These are phyloP conservation scores for Botrytis galanthina DNA, from an alignment of 2,329 filamentous ascomycete genomes.

Conservation along the genomic window DNA sequence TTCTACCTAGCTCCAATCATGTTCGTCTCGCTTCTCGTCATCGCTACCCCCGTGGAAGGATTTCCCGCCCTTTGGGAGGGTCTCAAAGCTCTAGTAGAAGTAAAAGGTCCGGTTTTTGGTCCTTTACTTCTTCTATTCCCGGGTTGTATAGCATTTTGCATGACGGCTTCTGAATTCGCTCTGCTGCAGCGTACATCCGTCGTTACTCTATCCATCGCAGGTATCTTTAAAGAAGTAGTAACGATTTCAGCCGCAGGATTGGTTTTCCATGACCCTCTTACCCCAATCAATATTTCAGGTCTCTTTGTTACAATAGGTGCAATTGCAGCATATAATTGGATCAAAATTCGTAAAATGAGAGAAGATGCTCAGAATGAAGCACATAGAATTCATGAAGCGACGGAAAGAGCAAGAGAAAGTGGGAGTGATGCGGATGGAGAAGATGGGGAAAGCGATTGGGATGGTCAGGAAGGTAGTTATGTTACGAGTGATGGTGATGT, in stretches of 20 bases:
- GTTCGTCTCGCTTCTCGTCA: slow-evolving; percentile 77
- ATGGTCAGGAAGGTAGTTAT: slow-evolving; percentile 29
- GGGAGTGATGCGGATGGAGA: slow-evolving; percentile 31
- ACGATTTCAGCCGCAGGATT: slow-evolving; percentile 87
- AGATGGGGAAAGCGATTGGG: slow-evolving; percentile 33
- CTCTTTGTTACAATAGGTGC: slow-evolving; percentile 84
- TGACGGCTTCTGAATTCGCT: slow-evolving; percentile 96
- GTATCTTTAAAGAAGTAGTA: slow-evolving; percentile 98
- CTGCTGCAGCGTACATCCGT: slow-evolving; percentile 92
- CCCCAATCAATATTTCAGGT: slow-evolving; percentile 81
- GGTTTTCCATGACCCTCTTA: slow-evolving; percentile 86
- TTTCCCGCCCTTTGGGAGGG: slow-evolving; percentile 65
- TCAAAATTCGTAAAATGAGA: slow-evolving; percentile 90
- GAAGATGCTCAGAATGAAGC: slow-evolving; percentile 62
- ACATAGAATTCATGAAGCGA: slow-evolving; percentile 37
- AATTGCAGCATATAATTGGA: slow-evolving; percentile 88
- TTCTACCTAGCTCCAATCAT: slow-evolving; percentile 98
- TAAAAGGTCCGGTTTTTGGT: slow-evolving; percentile 66
- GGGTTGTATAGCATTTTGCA: slow-evolving; percentile 86
- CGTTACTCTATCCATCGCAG: slow-evolving; percentile 92
- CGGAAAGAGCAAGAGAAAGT: slow-evolving; percentile 22
- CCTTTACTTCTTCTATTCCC: slow-evolving; percentile 82
- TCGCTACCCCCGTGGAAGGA: slow-evolving; percentile 86
- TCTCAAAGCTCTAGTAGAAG: slow-evolving; percentile 58
- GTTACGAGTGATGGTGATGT: slow-evolving; percentile 37